phyloP scores from a whole-genome alignment of 208 protist genomes.

The Leishmania lainsoni region DNA sequence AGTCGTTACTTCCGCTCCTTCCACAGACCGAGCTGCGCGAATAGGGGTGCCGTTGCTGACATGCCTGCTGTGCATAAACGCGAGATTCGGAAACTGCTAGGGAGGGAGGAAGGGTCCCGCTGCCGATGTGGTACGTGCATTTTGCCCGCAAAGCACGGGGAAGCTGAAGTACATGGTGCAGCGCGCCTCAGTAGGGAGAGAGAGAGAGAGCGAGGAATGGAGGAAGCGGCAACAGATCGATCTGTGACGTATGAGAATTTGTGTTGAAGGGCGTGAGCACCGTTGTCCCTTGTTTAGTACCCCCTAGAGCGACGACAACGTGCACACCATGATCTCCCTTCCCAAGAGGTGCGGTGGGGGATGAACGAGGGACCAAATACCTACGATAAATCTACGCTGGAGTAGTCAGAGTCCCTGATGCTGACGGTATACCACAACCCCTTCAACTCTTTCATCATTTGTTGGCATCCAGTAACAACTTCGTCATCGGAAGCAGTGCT shows the following conservation, averaged over 20 bases:
- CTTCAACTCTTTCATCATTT: background rate
- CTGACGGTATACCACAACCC: background rate
- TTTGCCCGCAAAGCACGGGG: background rate
- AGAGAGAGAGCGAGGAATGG: background rate
- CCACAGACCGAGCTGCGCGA: background rate
- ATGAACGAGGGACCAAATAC: background rate
- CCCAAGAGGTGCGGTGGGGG: background rate
- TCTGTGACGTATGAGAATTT: background rate
- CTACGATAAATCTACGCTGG: background rate
- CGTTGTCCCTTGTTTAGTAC: background rate
- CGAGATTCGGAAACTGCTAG: background rate
- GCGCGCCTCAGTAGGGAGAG: background rate
- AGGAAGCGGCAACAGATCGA: background rate
- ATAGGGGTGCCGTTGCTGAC: background rate
- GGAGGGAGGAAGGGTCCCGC: background rate
- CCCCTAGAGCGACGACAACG: background rate
- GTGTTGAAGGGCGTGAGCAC: background rate
- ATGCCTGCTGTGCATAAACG: background rate
- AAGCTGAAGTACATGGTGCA: background rate
- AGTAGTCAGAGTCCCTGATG: background rate
- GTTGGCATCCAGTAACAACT: background rate
- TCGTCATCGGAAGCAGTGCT: background rate
- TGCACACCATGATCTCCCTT: background rate
- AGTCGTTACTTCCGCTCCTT: background rate
- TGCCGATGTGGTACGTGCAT: background rate